Percentiles rank a stretch among this genome's conserved stretches.
phyloP scores from a whole-genome alignment of 805 yeast genomes.

The Ogataea pini region DNA sequence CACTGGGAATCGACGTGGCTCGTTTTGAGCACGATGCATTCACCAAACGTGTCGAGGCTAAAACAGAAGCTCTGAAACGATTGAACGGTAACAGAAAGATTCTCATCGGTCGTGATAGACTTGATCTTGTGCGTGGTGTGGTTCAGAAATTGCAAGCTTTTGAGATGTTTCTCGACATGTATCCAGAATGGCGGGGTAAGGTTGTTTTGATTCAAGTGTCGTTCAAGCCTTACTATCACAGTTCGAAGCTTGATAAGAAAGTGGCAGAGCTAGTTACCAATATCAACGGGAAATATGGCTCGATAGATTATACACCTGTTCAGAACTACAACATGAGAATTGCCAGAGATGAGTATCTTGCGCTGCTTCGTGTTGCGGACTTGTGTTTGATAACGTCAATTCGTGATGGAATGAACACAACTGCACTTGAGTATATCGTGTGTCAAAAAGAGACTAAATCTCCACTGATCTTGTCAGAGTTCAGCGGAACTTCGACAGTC shows the following conservation, averaged over 20 bases:
- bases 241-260: conserved; percentile 71
- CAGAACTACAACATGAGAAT: conserved; percentile 91
- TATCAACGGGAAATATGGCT: conserved; percentile 85
- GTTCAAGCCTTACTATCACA: conserved; percentile 66
- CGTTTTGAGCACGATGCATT: conserved; percentile 67
- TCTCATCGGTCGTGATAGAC: conserved; percentile 90
- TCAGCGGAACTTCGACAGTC: conserved; percentile 82
- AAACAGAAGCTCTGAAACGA: conserved; percentile 63
- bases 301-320: conserved; percentile 80
- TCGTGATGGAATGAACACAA: conserved; percentile 96
- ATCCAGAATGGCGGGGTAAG: conserved; percentile 82
- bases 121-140: conserved; percentile 91
- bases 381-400: conserved; percentile 85
- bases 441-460: conserved; percentile 74
- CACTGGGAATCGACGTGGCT: conserved; percentile 85
- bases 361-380: conserved; percentile 86
- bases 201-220: conserved; percentile 92
- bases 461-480: conserved; percentile 88
- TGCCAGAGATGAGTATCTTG: conserved; percentile 84
- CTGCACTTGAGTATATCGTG: conserved; percentile 87
- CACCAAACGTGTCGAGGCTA: conserved; percentile 51
- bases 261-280: conserved; percentile 79
- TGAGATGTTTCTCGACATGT: conserved; percentile 83
- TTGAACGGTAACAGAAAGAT: conserved; percentile 68
- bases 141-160: conserved; percentile 90